phyloP scores from a whole-genome alignment of 2,329 filamentous ascomycete species.

The Raffaelea arxii region DNA sequence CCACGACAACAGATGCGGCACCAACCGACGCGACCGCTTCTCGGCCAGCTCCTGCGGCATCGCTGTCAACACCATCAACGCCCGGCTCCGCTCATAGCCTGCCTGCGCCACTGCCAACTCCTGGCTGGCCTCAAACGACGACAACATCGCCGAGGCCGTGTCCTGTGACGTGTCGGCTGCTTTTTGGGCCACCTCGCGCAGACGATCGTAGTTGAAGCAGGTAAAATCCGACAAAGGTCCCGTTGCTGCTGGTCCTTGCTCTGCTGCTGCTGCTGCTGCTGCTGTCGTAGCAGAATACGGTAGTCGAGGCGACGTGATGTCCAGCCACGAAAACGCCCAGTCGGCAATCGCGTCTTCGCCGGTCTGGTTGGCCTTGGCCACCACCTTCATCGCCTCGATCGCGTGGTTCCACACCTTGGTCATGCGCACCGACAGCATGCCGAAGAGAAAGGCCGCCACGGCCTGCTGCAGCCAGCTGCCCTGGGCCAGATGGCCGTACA shows the following conservation, averaged over 20 bases:
- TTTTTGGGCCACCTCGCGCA: conserved; percentile 42
- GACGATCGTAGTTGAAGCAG: conserved; percentile 61
- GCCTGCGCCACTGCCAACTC: conserved; percentile 38
- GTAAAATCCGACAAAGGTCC: conserved; percentile 53
- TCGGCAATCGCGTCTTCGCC: conserved; percentile 66
- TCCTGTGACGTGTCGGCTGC: conserved; percentile 43
- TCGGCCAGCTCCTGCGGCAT: conserved; percentile 73
- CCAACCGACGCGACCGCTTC: conserved; percentile 71
- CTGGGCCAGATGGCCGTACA: conserved; percentile 49
- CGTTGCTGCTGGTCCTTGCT: background rate
- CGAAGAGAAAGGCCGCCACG: conserved; percentile 77
- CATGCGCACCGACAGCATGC: conserved; percentile 76
- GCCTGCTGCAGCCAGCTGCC: conserved; percentile 59
- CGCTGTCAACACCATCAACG: conserved; percentile 66
- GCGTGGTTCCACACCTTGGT: conserved; percentile 83
- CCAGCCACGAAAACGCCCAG: conserved; percentile 71
- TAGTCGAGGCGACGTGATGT: conserved; percentile 44
- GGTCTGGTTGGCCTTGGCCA: conserved; percentile 53
- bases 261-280: conserved; percentile 25
- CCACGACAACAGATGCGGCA: conserved; percentile 82
- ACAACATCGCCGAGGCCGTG: conserved; percentile 48
- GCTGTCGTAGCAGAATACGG: no score
- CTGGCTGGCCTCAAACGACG: conserved; percentile 57
- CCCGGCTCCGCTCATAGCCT: conserved; percentile 59
- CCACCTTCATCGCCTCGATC: conserved; percentile 62